A percentile compares a stretch with the other conserved stretches of the same genome.
These are phyloP conservation scores for Gossypium longicalyx DNA, from an alignment of 345 rosid genomes.

Conservation along the genomic window DNA sequence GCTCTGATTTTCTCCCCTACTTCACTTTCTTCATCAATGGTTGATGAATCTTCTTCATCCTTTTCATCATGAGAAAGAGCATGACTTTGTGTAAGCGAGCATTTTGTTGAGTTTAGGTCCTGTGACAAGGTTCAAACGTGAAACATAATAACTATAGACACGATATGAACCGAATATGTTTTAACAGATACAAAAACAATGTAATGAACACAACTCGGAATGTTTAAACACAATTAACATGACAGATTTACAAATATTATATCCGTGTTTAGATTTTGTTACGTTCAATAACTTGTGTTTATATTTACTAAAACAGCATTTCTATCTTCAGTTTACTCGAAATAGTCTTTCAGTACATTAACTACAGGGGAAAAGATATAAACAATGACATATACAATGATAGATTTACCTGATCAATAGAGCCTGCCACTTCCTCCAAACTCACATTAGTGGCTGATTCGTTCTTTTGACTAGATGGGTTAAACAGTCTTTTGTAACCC, in stretches of 20 bases:
- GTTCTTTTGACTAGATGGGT: conserved; percentile 33
- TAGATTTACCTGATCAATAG: conserved; percentile 39
- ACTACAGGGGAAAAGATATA: neutral
- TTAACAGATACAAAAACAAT: neutral
- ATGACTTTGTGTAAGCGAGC: conserved; percentile 1
- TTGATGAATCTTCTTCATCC: neutral
- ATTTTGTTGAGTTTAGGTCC: conserved; percentile 15
- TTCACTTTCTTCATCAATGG: conserved; percentile 16
- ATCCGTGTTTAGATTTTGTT: no score
- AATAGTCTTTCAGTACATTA: neutral
- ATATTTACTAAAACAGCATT: no score
- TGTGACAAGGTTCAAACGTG: conserved; percentile 12
- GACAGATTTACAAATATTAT: neutral
- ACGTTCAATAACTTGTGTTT: no score
- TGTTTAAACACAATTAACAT: neutral
- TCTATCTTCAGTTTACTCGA: neutral
- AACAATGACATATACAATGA: neutral
- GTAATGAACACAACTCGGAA: neutral
- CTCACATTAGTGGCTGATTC: conserved; percentile 23
- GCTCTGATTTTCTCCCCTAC: conserved; percentile 30
- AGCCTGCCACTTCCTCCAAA: conserved; percentile 26
- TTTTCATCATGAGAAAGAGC: neutral
- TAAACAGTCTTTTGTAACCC: conserved; percentile 38
- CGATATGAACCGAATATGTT: neutral
- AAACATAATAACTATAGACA: neutral